Conservation (phyloP, 805 yeast species). For the Wickerhamomyces ciferrii region DNA sequence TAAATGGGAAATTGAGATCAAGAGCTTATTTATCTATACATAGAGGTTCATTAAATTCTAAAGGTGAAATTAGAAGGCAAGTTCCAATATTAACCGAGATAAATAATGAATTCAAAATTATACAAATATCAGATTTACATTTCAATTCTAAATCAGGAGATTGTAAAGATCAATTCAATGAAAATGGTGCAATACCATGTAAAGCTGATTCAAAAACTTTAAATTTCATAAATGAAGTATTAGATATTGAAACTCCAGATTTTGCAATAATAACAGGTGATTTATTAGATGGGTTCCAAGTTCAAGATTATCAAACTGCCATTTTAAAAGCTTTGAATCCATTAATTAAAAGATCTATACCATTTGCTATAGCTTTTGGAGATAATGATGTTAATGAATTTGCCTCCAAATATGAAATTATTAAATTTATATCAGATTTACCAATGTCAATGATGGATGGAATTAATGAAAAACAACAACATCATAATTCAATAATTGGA, state of each 20-base stretch:
- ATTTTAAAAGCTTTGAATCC: constrained; percentile 53
- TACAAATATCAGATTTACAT: constrained; percentile 66
- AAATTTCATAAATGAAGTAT: constrained; percentile 42
- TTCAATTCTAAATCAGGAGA: constrained; percentile 53
- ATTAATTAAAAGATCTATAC: constrained; percentile 45
- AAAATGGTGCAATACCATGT: constrained; percentile 29
- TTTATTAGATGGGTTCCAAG: constrained; percentile 48
- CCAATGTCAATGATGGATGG: constrained; percentile 40
- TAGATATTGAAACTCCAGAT: constrained; percentile 55
- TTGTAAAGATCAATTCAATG: constrained; percentile 38
- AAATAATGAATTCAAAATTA: constrained; percentile 45
- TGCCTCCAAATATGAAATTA: constrained; percentile 36
- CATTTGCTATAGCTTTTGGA: constrained; percentile 58
- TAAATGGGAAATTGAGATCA: constrained; percentile 14
- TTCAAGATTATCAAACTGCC: constrained; percentile 60
- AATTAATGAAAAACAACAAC: constrained; percentile 31
- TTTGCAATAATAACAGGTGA: constrained; percentile 64
- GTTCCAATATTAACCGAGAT: constrained; percentile 20
- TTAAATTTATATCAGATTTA: constrained; percentile 35
- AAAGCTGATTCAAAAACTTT: constrained; percentile 50
- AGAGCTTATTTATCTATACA: background rate
- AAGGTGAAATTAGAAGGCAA: background rate
- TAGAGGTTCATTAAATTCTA: constrained; percentile 5
- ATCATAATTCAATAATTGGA: background rate
- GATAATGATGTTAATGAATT: constrained; percentile 56